Evolutionary conservation across 2,329 filamentous ascomycete species (phyloP).

Genomic region (Colletotrichum sp.): DNA sequence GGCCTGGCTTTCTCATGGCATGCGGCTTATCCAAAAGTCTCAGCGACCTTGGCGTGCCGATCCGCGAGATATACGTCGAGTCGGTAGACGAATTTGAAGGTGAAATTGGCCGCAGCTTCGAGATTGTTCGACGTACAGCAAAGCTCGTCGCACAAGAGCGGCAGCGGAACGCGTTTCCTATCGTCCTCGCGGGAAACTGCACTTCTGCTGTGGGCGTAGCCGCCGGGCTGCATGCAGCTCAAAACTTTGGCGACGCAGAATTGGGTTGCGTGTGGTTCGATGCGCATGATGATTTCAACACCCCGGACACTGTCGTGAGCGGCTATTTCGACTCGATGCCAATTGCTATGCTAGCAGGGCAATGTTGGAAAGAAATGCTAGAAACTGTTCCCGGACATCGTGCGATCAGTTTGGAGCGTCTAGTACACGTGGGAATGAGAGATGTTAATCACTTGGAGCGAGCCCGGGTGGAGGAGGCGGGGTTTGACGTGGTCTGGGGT

Average conservation of each 20-base stretch:
- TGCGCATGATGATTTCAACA: conserved; percentile 19
- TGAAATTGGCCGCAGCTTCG: not conserved
- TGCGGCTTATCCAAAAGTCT: not conserved
- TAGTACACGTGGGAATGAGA: not conserved
- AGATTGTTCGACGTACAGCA: not conserved
- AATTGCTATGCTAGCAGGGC: conserved; percentile 29
- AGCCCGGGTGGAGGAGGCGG: not conserved
- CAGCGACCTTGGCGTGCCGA: not conserved
- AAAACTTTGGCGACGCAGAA: not conserved
- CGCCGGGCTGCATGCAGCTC: not conserved
- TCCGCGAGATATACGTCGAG: not conserved
- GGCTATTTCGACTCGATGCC: conserved; percentile 32
- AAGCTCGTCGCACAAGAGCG: not conserved
- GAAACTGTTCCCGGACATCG: not conserved
- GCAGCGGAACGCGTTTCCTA: not conserved
- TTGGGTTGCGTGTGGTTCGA: not conserved
- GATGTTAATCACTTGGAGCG: not conserved
- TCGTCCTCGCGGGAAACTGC: not conserved
- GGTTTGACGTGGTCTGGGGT: not conserved
- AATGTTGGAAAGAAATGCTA: conserved; percentile 25
- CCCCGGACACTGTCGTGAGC: conserved; percentile 27
- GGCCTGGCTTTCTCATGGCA: not conserved
- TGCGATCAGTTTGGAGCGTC: not conserved
- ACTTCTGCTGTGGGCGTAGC: not conserved
- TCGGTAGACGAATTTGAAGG: not conserved